Evolutionary conservation across 495 filamentous ascomycete species (phyloP).

Genomic region (Physcia stellaris): DNA sequence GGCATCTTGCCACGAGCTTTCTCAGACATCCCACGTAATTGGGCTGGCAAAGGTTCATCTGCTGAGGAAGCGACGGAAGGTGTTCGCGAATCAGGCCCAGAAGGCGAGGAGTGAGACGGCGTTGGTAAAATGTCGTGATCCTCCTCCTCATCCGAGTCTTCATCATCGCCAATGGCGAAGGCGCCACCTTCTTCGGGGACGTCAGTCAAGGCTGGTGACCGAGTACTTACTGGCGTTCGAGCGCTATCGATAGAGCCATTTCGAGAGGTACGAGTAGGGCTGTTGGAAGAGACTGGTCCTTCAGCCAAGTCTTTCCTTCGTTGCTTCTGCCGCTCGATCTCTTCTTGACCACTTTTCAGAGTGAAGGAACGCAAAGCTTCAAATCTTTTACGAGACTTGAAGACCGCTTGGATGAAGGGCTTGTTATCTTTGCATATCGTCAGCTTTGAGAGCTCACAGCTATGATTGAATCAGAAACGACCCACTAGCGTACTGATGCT

Average conservation of each 20-base stretch:
- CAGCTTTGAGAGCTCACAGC: too few species aligned
- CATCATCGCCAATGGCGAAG: conserved; percentile 84
- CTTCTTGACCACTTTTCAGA: conserved; percentile 86
- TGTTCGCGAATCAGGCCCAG: conserved; percentile 52
- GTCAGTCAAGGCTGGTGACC: conserved; percentile 50
- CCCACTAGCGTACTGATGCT: conserved; percentile 79
- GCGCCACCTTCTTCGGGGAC: conserved; percentile 71
- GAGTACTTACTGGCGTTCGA: conserved; percentile 47
- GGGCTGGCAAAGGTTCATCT: conserved; percentile 75
- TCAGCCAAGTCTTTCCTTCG: conserved; percentile 53
- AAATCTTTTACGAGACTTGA: conserved; percentile 71
- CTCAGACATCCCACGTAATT: conserved; percentile 93
- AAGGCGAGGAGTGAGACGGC: conserved; percentile 57
- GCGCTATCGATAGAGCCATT: conserved; percentile 58
- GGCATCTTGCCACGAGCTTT: conserved; percentile 96
- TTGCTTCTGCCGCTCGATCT: conserved; percentile 70
- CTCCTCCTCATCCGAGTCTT: conserved; percentile 65
- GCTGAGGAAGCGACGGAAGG: conserved; percentile 57
- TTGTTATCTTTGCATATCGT: conserved; percentile 50
- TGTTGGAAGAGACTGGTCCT: conserved; percentile 18
- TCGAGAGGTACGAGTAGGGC: conserved; percentile 32
- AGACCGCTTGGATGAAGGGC: conserved; percentile 65
- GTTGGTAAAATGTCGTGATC: conserved; percentile 36
- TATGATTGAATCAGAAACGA: too few species aligned
- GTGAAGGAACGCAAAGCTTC: conserved; percentile 85